phyloP scores from a whole-genome alignment of 2,329 filamentous ascomycete species.

The Trichoderma afroharzianum region DNA sequence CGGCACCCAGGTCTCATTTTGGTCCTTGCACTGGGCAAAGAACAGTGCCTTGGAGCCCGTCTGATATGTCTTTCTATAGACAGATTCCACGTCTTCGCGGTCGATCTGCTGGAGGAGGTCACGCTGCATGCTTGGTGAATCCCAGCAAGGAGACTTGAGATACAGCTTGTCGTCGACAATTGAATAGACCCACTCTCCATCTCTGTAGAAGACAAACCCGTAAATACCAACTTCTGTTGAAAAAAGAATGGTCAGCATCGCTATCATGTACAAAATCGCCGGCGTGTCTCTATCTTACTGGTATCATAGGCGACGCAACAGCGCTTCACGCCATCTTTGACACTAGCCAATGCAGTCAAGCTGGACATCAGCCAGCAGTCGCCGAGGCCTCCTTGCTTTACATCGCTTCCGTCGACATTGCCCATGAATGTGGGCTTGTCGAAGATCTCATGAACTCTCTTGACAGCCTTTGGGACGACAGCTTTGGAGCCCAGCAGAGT shows the following conservation, averaged over 20 bases:
- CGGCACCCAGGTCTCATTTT: slow-evolving; percentile 80
- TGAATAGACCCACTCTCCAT: slow-evolving; percentile 88
- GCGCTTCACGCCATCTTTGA: slow-evolving; percentile 64
- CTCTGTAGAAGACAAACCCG: slow-evolving; percentile 83
- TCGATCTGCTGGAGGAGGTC: slow-evolving; percentile 73
- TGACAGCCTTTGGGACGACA: slow-evolving; percentile 67
- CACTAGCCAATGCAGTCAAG: slow-evolving; percentile 71
- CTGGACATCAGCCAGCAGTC: slow-evolving; percentile 83
- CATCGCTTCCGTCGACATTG: slow-evolving; percentile 66
- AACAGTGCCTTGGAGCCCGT: slow-evolving; percentile 73
- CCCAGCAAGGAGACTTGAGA: slow-evolving; percentile 76
- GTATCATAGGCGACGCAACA: slow-evolving; percentile 74
- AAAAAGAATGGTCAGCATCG: slow-evolving; percentile 16
- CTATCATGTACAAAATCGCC: not conserved
- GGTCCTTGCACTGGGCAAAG: slow-evolving; percentile 71
- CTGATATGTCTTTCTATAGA: slow-evolving; percentile 68
- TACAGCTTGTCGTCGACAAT: slow-evolving; percentile 91
- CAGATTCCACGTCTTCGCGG: slow-evolving; percentile 66
- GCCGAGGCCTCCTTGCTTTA: slow-evolving; percentile 74
- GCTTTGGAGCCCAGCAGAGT: slow-evolving; percentile 45
- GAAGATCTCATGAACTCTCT: slow-evolving; percentile 70
- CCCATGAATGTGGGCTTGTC: slow-evolving; percentile 67
- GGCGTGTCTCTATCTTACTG: slow-evolving; percentile 34
- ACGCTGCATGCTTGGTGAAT: slow-evolving; percentile 71
- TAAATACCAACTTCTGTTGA: slow-evolving; percentile 68